Evolutionary conservation across 345 rosid species (phyloP).

Genomic region (Melaleuca alternifolia): DNA sequence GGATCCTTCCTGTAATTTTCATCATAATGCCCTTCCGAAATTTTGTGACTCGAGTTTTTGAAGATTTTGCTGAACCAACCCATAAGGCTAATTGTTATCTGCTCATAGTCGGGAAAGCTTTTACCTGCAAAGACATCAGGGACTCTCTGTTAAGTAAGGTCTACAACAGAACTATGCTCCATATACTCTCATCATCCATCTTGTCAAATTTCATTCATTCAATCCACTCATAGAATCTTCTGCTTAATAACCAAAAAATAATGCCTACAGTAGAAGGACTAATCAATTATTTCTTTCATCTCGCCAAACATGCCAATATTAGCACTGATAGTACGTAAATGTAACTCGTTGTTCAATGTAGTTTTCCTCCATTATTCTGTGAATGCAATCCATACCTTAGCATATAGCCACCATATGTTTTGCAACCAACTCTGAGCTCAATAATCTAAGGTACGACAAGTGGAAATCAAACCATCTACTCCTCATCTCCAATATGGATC

Average conservation of each 20-base stretch:
- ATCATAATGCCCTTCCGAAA: slow-evolving; percentile 38
- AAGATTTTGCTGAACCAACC: slow-evolving; percentile 85
- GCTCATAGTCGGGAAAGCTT: slow-evolving; percentile 29
- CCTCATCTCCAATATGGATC: neutral
- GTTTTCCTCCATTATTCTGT: neutral
- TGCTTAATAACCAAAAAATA: too few species aligned
- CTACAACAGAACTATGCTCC: neutral
- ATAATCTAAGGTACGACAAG: neutral
- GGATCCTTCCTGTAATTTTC: slow-evolving; percentile 33
- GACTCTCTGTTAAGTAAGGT: neutral
- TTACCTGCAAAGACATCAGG: slow-evolving; percentile 21
- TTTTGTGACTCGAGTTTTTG: slow-evolving; percentile 52
- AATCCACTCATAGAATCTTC: neutral
- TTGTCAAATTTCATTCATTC: neutral
- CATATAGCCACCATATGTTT: neutral
- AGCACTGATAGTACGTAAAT: too few species aligned
- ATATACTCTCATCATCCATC: neutral
- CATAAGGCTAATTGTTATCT: slow-evolving; percentile 40
- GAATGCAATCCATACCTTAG: neutral
- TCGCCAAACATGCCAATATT: too few species aligned
- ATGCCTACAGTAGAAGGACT: too few species aligned
- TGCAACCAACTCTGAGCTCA: neutral
- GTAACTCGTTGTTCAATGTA: too few species aligned
- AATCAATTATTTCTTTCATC: too few species aligned
- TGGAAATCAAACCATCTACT: neutral